Evolutionary conservation across 108 stramenopile species (phyloP).

Genomic region (Skeletonema marinoi): DNA sequence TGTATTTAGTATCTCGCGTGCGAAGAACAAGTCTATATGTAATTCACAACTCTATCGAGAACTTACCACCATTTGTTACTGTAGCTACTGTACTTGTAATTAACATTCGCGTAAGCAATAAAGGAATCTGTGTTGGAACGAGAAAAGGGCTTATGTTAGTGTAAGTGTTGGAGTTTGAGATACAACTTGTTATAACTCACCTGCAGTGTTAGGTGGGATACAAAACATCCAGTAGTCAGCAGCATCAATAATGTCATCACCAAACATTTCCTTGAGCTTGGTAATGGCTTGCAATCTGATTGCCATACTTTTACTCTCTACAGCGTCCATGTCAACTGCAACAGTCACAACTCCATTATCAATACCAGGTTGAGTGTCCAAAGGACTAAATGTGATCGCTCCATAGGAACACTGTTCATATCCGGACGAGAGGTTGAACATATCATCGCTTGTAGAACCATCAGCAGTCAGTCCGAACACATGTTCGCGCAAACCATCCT

Average conservation of each 20-base stretch:
- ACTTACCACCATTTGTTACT: constrained; percentile 64
- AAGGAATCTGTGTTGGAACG: background rate
- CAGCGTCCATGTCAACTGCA: background rate
- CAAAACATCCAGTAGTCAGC: background rate
- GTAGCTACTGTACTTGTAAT: constrained; percentile 53
- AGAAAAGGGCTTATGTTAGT: background rate
- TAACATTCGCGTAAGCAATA: constrained; percentile 57
- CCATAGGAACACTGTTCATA: constrained; percentile 31
- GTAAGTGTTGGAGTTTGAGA: background rate
- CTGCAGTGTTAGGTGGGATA: no score
- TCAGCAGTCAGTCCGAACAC: constrained; percentile 35
- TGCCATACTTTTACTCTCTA: background rate
- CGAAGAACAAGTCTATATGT: no score
- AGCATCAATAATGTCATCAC: background rate
- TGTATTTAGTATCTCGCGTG: no score
- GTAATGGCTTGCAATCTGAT: background rate
- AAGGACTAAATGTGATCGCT: constrained; percentile 16
- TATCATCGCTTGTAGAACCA: background rate
- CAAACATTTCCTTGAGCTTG: background rate
- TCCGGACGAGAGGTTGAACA: constrained; percentile 22
- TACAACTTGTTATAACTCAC: background rate
- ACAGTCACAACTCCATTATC: constrained; percentile 7
- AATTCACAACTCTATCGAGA: no score
- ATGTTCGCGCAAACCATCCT: constrained; percentile 6
- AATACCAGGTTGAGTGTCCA: background rate